These are phyloP conservation scores for Dioszegia crocea DNA, from an alignment of 768 basidiomycete species.

Conservation along the genomic window DNA sequence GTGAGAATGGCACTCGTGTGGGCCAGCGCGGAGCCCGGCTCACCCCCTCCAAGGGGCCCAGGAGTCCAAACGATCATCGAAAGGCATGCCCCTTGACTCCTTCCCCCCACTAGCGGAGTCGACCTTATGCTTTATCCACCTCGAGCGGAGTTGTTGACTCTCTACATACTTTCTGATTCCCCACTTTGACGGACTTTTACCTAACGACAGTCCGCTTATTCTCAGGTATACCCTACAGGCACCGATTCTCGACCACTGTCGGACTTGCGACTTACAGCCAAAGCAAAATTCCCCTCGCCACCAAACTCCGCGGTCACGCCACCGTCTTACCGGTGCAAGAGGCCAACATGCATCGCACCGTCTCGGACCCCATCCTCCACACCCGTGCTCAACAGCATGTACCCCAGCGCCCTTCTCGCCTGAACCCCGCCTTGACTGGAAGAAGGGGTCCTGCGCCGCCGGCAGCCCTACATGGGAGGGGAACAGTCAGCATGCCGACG, in stretches of 20 bases:
- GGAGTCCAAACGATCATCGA: too few relatives aligned
- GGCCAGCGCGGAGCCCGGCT: too few relatives aligned
- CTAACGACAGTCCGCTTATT: neutral
- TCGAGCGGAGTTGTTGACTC: neutral
- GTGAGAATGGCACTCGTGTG: too few relatives aligned
- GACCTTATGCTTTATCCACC: neutral
- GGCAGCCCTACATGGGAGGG: slow-evolving; percentile 13
- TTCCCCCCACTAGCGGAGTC: neutral
- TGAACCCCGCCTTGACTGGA: neutral
- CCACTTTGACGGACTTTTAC: neutral
- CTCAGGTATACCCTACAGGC: neutral
- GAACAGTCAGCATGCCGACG: slow-evolving; percentile 36
- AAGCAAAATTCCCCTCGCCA: too few relatives aligned
- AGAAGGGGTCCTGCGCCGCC: neutral
- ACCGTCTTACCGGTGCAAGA: neutral
- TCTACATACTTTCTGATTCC: neutral
- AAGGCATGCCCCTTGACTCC: neutral
- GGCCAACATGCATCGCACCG: slow-evolving; percentile 13
- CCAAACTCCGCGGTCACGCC: neutral
- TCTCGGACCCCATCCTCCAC: slow-evolving; percentile 10
- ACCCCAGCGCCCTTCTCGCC: slow-evolving; percentile 4
- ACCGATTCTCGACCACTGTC: too few relatives aligned
- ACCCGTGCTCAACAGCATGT: neutral
- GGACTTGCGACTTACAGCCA: too few relatives aligned
- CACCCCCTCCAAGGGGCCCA: too few relatives aligned